phyloP scores from a whole-genome alignment of 495 filamentous ascomycete species.

The Lasiosphaeris hirsuta region DNA sequence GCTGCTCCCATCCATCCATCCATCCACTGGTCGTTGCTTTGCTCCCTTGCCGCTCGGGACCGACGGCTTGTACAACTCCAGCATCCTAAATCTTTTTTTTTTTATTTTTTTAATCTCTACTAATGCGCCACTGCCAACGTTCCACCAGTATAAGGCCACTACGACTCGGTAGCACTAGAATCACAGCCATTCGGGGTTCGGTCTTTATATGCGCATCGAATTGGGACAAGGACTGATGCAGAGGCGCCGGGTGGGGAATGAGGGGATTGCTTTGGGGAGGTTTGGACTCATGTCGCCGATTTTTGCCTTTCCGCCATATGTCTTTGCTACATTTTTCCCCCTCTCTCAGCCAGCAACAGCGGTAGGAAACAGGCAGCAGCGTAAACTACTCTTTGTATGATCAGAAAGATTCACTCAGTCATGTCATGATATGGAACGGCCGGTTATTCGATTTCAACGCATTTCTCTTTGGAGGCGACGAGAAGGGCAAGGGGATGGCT shows the following conservation, averaged over 20 bases:
- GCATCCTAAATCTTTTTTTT: not conserved
- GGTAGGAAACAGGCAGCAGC: too few species aligned
- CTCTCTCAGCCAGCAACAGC: too few species aligned
- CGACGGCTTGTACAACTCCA: not conserved
- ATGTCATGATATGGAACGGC: too few species aligned
- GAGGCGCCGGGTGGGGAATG: not conserved
- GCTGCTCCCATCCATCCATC: not conserved
- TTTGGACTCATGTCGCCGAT: not conserved
- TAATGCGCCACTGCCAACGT: slow-evolving; percentile 1
- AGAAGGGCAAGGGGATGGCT: too few species aligned
- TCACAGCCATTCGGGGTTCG: not conserved
- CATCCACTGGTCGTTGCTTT: slow-evolving; percentile 2
- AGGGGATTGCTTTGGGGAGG: not conserved
- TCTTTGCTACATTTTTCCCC: too few species aligned
- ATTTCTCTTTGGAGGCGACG: too few species aligned
- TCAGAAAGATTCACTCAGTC: too few species aligned
- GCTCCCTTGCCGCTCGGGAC: not conserved
- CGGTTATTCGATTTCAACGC: too few species aligned
- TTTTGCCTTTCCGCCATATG: too few species aligned
- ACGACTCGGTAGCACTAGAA: not conserved
- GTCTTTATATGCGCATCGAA: slow-evolving; percentile 1
- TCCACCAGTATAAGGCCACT: not conserved
- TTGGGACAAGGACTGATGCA: not conserved
- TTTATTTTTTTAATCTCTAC: not conserved
- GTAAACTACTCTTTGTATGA: too few species aligned